Percentiles rank a stretch among this genome's conserved stretches.
These are phyloP conservation scores for Hylodesmum podocarpum DNA, from an alignment of 306 rosid genomes.

Conservation along the genomic window DNA sequence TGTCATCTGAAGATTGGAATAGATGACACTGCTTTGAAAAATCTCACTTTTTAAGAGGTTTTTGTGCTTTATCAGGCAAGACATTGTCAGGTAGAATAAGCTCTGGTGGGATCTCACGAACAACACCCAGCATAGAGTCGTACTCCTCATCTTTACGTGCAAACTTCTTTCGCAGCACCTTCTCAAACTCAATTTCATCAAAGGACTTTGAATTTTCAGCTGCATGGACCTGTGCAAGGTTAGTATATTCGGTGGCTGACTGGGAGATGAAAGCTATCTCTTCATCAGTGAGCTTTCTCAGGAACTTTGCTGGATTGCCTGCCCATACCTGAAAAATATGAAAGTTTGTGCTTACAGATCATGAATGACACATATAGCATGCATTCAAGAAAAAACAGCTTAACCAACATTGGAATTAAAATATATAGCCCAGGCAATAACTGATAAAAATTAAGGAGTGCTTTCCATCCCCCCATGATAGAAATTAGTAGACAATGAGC, in stretches of 20 bases:
- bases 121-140: constrained; percentile 81
- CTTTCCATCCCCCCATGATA: constrained; percentile 4
- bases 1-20: constrained; percentile 45
- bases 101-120: constrained; percentile 82
- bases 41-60: constrained; percentile 38
- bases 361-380: neutral
- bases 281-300: constrained; percentile 87
- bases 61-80: constrained; percentile 63
- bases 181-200: constrained; percentile 84
- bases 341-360: constrained; percentile 17
- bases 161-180: constrained; percentile 85
- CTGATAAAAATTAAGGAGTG: neutral
- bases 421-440: neutral
- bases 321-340: constrained; percentile 77
- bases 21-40: constrained; percentile 21
- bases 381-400: constrained; percentile 12
- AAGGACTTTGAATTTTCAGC: constrained; percentile 78
- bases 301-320: constrained; percentile 93
- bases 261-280: constrained; percentile 83
- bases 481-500: neutral
- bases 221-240: constrained; percentile 95
- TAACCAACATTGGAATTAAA: neutral
- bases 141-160: constrained; percentile 82
- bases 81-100: constrained; percentile 78
- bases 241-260: constrained; percentile 75